Evolutionary conservation across 192 early-diverging fungal genomes (phyloP).

Genomic region (Coemansia reversa): DNA sequence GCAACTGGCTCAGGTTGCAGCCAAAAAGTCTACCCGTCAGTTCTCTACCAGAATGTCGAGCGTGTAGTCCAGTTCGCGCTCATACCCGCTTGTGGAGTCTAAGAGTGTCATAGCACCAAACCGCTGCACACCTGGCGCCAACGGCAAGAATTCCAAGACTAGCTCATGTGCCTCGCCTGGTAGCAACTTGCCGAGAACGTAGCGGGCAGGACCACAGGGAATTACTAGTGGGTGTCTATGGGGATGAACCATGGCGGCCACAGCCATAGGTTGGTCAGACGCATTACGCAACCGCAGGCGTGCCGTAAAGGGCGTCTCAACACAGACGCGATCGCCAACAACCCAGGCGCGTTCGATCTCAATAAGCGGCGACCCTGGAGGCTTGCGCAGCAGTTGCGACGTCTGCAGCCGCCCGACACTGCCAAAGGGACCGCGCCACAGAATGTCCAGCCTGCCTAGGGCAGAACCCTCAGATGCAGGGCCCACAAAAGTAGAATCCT

Average conservation of each 20-base stretch:
- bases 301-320: slow-evolving; percentile 41
- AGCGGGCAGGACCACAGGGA: slow-evolving; percentile 37
- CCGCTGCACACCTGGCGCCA: slow-evolving; percentile 81
- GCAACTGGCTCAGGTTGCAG: no score
- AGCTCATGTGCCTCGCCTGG: slow-evolving; percentile 63
- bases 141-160: slow-evolving; percentile 74
- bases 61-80: slow-evolving; percentile 77
- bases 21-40: not conserved
- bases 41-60: slow-evolving; percentile 65
- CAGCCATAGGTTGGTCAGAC: slow-evolving; percentile 36
- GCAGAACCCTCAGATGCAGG: slow-evolving; percentile 67
- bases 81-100: slow-evolving; percentile 71
- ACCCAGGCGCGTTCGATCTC: slow-evolving; percentile 29
- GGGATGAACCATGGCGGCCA: slow-evolving; percentile 23
- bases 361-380: slow-evolving; percentile 58
- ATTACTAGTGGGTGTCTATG: slow-evolving; percentile 36
- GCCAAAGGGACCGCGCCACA: slow-evolving; percentile 91
- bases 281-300: slow-evolving; percentile 41
- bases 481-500: slow-evolving; percentile 43
- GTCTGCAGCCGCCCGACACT: slow-evolving; percentile 90
- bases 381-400: slow-evolving; percentile 83
- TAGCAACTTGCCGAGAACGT: slow-evolving; percentile 61
- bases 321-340: slow-evolving; percentile 5
- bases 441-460: slow-evolving; percentile 91
- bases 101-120: slow-evolving; percentile 74